Conservation (phyloP, 2,329 filamentous ascomycete genomes). For the Alternaria burnsii region DNA sequence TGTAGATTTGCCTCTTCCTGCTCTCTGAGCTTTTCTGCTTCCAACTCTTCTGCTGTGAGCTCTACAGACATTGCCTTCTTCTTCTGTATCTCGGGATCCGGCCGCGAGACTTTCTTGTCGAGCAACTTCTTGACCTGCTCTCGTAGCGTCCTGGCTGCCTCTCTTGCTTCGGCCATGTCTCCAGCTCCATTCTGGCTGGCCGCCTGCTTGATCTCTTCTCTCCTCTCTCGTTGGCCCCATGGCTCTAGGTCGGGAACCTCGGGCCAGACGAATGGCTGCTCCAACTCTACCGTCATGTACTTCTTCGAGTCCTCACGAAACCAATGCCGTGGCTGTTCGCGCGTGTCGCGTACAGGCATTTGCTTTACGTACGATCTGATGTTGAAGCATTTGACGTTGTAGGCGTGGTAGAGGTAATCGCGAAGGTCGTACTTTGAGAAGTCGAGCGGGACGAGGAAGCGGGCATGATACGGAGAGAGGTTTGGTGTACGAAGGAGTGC, state of each 20-base stretch:
- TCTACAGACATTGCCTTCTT: constrained; percentile 1
- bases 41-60: constrained; percentile 13
- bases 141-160: constrained; percentile 29
- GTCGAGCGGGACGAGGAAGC: constrained; percentile 87
- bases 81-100: constrained; percentile 8
- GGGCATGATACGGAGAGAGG: constrained; percentile 80
- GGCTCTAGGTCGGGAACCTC: constrained; percentile 64
- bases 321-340: constrained; percentile 62
- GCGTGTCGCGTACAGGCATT: constrained; percentile 67
- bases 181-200: constrained; percentile 14
- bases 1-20: constrained; percentile 28
- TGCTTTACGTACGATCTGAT: constrained; percentile 84
- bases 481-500: constrained; percentile 77
- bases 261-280: constrained; percentile 88
- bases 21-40: constrained; percentile 10
- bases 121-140: constrained; percentile 40
- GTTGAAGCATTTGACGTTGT: constrained; percentile 72
- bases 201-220: constrained; percentile 41
- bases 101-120: constrained; percentile 22
- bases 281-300: constrained; percentile 94
- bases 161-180: constrained; percentile 21
- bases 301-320: constrained; percentile 79
- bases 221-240: constrained; percentile 56
- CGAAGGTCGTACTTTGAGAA: constrained; percentile 97
- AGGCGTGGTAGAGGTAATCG: constrained; percentile 90